Conservation (phyloP, 441 rosid species). For the Erodium trifolium region DNA sequence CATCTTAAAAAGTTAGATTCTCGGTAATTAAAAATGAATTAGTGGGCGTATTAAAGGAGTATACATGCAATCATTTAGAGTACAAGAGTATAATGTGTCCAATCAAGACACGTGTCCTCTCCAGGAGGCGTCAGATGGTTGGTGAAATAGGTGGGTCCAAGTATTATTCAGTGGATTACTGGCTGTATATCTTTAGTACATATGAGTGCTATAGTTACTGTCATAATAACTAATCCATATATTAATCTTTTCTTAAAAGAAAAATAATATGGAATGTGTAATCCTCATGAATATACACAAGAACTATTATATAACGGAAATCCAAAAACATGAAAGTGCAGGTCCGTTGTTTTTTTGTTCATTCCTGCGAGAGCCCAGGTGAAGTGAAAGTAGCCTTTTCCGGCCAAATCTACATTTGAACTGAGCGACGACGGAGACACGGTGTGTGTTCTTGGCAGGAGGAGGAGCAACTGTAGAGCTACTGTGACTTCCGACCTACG, state of each 20-base stretch:
- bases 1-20: no score
- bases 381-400: not conserved
- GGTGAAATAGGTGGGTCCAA: not conserved
- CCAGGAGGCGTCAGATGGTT: not conserved
- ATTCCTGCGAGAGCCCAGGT: not conserved
- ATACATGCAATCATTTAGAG: no score
- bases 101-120: conserved; percentile 2
- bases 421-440: not conserved
- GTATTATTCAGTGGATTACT: not conserved
- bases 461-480: not conserved
- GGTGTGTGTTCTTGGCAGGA: not conserved
- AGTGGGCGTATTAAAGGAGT: no score
- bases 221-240: not conserved
- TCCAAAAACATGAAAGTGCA: no score
- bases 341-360: no score
- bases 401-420: not conserved
- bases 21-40: no score
- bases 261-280: not conserved
- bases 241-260: not conserved
- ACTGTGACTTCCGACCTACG: not conserved
- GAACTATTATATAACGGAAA: not conserved
- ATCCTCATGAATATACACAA: not conserved
- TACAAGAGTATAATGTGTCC: not conserved
- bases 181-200: not conserved
- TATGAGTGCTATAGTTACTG: not conserved